Conservation (phyloP, 2,329 filamentous ascomycete species). For the Kalmusia sp. region DNA sequence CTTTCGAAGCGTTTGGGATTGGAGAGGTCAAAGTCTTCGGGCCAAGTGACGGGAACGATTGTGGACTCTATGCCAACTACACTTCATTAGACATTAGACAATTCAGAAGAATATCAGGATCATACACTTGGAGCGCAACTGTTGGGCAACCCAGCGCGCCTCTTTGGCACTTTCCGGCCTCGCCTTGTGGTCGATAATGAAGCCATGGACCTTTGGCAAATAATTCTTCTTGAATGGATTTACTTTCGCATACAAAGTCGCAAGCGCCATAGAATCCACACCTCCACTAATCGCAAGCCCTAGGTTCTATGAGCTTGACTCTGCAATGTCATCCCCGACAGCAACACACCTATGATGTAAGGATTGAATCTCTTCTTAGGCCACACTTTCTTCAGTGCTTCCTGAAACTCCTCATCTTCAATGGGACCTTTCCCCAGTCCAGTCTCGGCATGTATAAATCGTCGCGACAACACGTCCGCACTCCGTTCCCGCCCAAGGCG, state of each 20-base stretch:
- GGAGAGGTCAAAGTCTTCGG: conserved; percentile 43
- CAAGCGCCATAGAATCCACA: conserved; percentile 97
- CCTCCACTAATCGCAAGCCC: conserved; percentile 87
- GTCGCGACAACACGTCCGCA: neutral
- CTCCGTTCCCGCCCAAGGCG: neutral
- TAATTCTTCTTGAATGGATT: conserved; percentile 1
- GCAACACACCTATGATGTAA: conserved; percentile 21
- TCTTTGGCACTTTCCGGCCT: conserved; percentile 63
- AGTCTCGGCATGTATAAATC: neutral
- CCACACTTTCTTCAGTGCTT: conserved; percentile 20
- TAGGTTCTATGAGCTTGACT: conserved; percentile 21
- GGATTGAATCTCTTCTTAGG: conserved; percentile 1
- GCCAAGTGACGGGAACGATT: conserved; percentile 49
- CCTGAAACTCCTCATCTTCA: conserved; percentile 32
- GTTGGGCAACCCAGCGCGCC: conserved; percentile 58
- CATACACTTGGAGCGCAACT: conserved; percentile 55
- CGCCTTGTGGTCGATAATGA: conserved; percentile 68
- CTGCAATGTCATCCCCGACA: neutral
- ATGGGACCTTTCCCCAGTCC: conserved; percentile 30
- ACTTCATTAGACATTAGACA: conserved; percentile 15
- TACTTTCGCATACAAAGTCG: conserved; percentile 71
- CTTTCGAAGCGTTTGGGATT: conserved; percentile 75
- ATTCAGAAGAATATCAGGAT: neutral
- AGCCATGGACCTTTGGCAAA: conserved; percentile 54
- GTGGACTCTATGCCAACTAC: conserved; percentile 39